Base-by-base conservation (phyloP, 1,284 basidiomycete genomes). In the Agaricales sp. region DNA sequence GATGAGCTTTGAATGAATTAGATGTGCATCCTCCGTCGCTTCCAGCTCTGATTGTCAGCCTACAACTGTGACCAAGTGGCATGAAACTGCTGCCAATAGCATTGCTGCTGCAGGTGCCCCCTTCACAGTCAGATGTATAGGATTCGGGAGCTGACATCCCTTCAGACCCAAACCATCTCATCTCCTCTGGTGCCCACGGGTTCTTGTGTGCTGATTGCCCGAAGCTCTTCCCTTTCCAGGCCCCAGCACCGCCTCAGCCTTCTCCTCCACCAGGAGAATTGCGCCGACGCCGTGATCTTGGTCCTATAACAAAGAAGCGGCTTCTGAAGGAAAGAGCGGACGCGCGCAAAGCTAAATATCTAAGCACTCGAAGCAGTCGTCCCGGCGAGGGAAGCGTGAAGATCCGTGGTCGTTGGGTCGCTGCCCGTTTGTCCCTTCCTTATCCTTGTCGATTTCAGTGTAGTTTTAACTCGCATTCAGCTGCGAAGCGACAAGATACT, bases 141-240 rank as follows among this genome's bases (percentile, higher is more conserved):
- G n/a, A n/a, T n/a, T n/a, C n/a, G n/a, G n/a, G n/a, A n/a, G n/a
- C n/a, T n/a, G n/a, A n/a, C n/a, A n/a, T n/a, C 39, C 18, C 39
- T 64, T 84, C 76, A 37, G 82, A 86, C 57, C 73, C 75, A 2
- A 81, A 84, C 55, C 83, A 86, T 60, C 63, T 85, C 39, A 67
- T 83, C 44, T 69, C 78, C 6, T 69, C 80, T 35, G 82, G 83
- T 76, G 66, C 65, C 25, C 71, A 74, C 54, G 82, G 82, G 11
- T 84, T 77, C 58, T 62, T 75, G 46, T 85, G 82, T 53, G 58
- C 62, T 0, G 65, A 68, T 49, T 85, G 82, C 55, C 62, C 67
- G 4, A 85, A 84, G 57, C 54, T 78, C 6, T 82, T 77, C 61
- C 67, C 69, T 3, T 52, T 59, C 50, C 50, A 53, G 12, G 26